Conservation (phyloP, 106 monocot species). For the Phalaenopsis aphrodite region DNA sequence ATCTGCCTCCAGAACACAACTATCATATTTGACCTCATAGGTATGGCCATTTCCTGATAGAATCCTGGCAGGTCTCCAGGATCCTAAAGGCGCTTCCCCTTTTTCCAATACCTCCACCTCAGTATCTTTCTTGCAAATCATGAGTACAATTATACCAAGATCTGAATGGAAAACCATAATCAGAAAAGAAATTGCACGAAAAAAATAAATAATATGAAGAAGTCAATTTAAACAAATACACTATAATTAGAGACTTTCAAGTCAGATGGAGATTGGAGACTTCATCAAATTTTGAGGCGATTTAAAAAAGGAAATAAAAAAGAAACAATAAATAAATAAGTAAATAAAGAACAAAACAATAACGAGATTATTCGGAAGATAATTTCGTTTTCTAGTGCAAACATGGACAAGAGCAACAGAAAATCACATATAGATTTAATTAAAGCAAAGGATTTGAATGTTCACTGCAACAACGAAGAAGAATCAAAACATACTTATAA, state of each 20-base stretch:
- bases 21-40: neutral
- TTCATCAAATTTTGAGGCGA: neutral
- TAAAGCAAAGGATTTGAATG: neutral
- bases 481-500: too few relatives aligned
- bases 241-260: neutral
- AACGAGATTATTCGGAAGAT: too few relatives aligned
- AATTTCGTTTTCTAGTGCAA: too few relatives aligned
- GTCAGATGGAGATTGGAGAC: neutral
- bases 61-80: constrained; percentile 9
- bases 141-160: neutral
- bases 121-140: constrained; percentile 4
- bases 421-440: neutral
- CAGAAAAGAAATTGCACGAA: neutral
- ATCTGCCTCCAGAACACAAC: neutral
- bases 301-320: too few relatives aligned
- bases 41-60: neutral
- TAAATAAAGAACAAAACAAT: too few relatives aligned
- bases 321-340: too few relatives aligned
- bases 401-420: neutral
- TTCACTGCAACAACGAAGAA: neutral
- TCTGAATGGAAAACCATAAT: neutral
- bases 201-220: neutral
- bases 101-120: constrained; percentile 7
- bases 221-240: neutral
- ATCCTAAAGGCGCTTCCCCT: neutral